Evolutionary conservation across 805 yeast genomes (phyloP).

Genomic region (Candida adriatica): DNA sequence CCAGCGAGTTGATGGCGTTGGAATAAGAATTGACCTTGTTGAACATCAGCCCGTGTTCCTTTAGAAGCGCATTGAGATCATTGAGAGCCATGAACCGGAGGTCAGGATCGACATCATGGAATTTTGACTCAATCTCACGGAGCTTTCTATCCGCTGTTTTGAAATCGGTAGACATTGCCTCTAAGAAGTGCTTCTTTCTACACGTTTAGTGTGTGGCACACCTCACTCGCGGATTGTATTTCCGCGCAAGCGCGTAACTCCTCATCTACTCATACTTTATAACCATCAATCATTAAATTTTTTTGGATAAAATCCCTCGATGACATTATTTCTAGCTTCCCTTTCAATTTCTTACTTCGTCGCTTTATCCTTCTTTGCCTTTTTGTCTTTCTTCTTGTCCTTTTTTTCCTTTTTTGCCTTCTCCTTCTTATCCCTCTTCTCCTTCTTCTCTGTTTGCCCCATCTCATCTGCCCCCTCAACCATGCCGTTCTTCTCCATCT

Average conservation of each 20-base stretch:
- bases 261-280: too few species aligned
- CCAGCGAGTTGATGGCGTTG: conserved; percentile 31
- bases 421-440: conserved; percentile 13
- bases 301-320: too few species aligned
- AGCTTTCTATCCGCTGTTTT: conserved; percentile 24
- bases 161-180: conserved; percentile 20
- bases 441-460: too few species aligned
- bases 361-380: background rate
- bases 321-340: too few species aligned
- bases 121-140: conserved; percentile 31
- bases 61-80: conserved; percentile 50
- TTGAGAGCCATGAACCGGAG: conserved; percentile 79
- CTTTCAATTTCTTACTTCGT: too few species aligned
- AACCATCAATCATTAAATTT: too few species aligned
- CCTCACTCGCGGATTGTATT: too few species aligned
- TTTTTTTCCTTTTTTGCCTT: conserved; percentile 13
- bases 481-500: too few species aligned
- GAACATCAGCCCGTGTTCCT: conserved; percentile 22
- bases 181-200: too few species aligned
- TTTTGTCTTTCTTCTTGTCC: background rate
- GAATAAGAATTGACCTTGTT: conserved; percentile 25
- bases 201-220: too few species aligned
- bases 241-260: too few species aligned
- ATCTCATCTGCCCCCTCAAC: too few species aligned
- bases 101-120: conserved; percentile 71